Base-by-base conservation (phyloP, 768 basidiomycete genomes). In the Mycena polygramma region DNA sequence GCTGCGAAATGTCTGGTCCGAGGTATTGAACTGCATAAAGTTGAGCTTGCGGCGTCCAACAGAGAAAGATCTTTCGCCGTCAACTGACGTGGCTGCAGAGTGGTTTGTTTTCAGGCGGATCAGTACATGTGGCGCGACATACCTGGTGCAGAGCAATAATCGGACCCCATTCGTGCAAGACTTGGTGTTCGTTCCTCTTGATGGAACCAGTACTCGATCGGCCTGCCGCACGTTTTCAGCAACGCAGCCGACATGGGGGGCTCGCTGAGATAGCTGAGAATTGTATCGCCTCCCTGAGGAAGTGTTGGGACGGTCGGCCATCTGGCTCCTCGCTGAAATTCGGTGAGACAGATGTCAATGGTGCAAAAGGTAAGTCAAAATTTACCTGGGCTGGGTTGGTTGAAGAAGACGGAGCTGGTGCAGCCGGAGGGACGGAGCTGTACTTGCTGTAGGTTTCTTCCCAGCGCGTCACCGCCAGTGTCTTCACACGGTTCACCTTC, bases 11-110 rank as follows among this genome's bases (percentile, higher is more conserved):
- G 77, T 71, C 49, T 77, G 75, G 2, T 70, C 73, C 36, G 49
- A 57, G 57, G 77, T 76, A 36, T 68, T 68, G 46, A 77, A 76
- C 63, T 78, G 77, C 69, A 61, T 48, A 39, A 61, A 61, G 14
- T 46, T 46, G 7, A 61, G 10, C 17, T 49, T 39, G 7, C 60
- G 61, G 24, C 59, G 63, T 13, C 74, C 75, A 14, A 58, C 61
- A 4, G 77, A 79, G 69, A 78, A 78, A 6, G 77, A 71, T 9
- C 72, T 63, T 57, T 79, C 78, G 6, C 67, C 74, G 63, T 78
- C 76, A 19, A 73, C 74, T 14, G 70, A 61, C 1, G 60, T 19
- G 2, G 46, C 60, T 61, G 26, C 10, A 39, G 10, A 8, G 30
- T 30, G 30, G 30, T 30, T 30, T 30, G 30, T 30, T 30, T 30